Conservation (phyloP, 1,284 basidiomycete species). For the Pseudomicrostroma phylloplanum region DNA sequence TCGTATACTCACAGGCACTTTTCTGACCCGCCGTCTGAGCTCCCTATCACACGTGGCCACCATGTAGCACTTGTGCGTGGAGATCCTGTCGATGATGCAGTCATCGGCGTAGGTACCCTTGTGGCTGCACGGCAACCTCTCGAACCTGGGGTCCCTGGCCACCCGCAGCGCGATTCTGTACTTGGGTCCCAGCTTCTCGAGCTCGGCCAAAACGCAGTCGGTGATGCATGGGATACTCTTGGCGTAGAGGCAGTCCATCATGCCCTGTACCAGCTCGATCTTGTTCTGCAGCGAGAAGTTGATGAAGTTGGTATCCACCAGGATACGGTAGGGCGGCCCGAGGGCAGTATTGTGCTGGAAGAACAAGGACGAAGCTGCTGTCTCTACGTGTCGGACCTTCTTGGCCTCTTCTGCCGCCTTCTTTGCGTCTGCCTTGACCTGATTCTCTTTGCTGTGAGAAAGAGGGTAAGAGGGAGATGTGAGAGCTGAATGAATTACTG, state of each 20-base stretch:
- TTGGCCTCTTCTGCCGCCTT: slow-evolving; percentile 26
- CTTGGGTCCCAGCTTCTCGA: slow-evolving; percentile 93
- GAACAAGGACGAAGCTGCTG: slow-evolving; percentile 73
- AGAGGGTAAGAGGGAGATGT: neutral
- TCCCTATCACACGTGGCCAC: slow-evolving; percentile 98
- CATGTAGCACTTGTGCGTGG: slow-evolving; percentile 90
- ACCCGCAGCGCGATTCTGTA: slow-evolving; percentile 93
- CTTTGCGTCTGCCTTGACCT: slow-evolving; percentile 14
- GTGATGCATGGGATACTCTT: slow-evolving; percentile 98
- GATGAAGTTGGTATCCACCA: slow-evolving; percentile 99
- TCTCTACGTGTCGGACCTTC: slow-evolving; percentile 28
- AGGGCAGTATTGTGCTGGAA: slow-evolving; percentile 92
- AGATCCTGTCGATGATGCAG: slow-evolving; percentile 90
- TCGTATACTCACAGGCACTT: slow-evolving; percentile 52
- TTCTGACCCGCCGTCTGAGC: slow-evolving; percentile 80
- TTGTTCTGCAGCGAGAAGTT: slow-evolving; percentile 98
- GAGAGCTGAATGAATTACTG: neutral
- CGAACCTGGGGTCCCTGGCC: slow-evolving; percentile 93
- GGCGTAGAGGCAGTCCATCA: slow-evolving; percentile 99
- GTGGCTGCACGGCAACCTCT: slow-evolving; percentile 84
- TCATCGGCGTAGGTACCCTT: slow-evolving; percentile 96
- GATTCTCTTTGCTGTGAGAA: slow-evolving; percentile 8
- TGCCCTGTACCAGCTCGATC: slow-evolving; percentile 86
- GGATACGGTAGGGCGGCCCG: slow-evolving; percentile 90
- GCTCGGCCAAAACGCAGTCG: slow-evolving; percentile 93